Percentiles rank a stretch among this genome's conserved stretches.
Evolutionary conservation across 768 basidiomycete genomes (phyloP).

Genomic region (Suillus discolor): DNA sequence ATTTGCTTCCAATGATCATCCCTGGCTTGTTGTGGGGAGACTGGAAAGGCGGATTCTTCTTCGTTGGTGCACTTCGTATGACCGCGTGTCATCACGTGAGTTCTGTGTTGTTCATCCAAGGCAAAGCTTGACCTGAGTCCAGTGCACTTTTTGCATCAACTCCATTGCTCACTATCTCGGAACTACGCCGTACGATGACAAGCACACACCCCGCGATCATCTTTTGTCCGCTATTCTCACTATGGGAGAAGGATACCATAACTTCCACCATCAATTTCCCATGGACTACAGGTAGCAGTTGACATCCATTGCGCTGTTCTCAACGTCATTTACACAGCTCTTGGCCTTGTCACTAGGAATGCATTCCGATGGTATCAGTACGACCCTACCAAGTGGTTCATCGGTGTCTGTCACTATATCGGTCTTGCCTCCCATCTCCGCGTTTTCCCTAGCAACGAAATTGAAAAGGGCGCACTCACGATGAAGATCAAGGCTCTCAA

Average conservation of each 20-base stretch:
- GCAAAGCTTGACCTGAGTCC: conserved; percentile 11
- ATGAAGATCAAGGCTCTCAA: conserved; percentile 84
- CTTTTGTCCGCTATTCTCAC: conserved; percentile 82
- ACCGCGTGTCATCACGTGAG: conserved; percentile 81
- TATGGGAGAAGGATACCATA: conserved; percentile 69
- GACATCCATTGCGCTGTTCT: background rate
- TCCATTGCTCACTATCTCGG: conserved; percentile 88
- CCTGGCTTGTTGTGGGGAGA: conserved; percentile 76
- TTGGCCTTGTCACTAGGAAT: conserved; percentile 44
- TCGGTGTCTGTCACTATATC: conserved; percentile 57
- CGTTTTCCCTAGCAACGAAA: conserved; percentile 87
- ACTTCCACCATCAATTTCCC: conserved; percentile 89
- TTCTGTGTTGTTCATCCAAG: conserved; percentile 19
- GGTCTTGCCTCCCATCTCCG: conserved; percentile 81
- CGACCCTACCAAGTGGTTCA: conserved; percentile 82
- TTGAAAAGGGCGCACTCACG: conserved; percentile 76
- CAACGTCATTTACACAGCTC: conserved; percentile 11
- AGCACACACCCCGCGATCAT: conserved; percentile 74
- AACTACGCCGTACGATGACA: conserved; percentile 80
- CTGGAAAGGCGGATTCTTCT: conserved; percentile 77
- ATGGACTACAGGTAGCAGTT: conserved; percentile 54
- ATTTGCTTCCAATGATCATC: conserved; percentile 64
- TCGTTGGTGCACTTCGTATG: conserved; percentile 70
- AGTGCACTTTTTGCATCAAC: conserved; percentile 90
- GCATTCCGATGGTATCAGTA: conserved; percentile 75